phyloP scores from a whole-genome alignment of 2,329 filamentous ascomycete species.

The Aspergillus bombycis region DNA sequence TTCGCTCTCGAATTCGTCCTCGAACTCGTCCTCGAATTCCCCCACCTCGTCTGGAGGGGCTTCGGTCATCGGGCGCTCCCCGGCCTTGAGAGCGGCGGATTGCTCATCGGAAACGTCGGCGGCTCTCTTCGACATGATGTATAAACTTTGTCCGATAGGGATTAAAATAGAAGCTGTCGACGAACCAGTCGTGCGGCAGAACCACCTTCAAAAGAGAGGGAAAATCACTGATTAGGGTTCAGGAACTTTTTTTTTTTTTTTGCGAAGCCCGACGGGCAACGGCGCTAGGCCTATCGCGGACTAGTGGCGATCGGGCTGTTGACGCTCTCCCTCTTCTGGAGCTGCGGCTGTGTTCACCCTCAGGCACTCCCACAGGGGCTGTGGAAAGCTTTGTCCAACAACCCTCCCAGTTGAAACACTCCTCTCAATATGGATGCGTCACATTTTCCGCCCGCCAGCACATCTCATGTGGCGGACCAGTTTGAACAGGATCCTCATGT shows the following conservation, averaged over 20 bases:
- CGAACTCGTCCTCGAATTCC: conserved; percentile 78
- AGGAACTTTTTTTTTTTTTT: conserved; percentile 42
- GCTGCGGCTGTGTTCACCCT: conserved; percentile 25
- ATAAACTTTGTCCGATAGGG: background rate
- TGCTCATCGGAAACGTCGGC: conserved; percentile 57
- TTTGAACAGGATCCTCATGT: conserved; percentile 22
- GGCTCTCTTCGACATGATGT: conserved; percentile 62
- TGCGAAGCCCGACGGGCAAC: conserved; percentile 26
- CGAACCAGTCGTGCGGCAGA: conserved; percentile 28
- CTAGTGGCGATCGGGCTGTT: conserved; percentile 34
- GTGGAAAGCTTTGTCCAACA: conserved; percentile 3
- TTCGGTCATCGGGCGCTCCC: conserved; percentile 59
- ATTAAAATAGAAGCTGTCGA: conserved; percentile 16
- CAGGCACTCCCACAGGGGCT: conserved; percentile 10
- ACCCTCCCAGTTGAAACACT: conserved; percentile 1
- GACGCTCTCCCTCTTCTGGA: conserved; percentile 15
- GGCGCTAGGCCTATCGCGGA: conserved; percentile 37
- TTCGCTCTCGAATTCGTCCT: conserved; percentile 92
- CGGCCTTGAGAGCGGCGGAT: conserved; percentile 61
- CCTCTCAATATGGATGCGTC: conserved; percentile 31
- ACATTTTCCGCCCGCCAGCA: conserved; percentile 26
- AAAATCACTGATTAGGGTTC: conserved; percentile 15
- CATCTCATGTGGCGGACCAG: conserved; percentile 26
- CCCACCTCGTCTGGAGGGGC: conserved; percentile 57
- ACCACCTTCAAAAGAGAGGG: conserved; percentile 14